phyloP scores from a whole-genome alignment of 495 filamentous ascomycete genomes.

The Tuber brumale region DNA sequence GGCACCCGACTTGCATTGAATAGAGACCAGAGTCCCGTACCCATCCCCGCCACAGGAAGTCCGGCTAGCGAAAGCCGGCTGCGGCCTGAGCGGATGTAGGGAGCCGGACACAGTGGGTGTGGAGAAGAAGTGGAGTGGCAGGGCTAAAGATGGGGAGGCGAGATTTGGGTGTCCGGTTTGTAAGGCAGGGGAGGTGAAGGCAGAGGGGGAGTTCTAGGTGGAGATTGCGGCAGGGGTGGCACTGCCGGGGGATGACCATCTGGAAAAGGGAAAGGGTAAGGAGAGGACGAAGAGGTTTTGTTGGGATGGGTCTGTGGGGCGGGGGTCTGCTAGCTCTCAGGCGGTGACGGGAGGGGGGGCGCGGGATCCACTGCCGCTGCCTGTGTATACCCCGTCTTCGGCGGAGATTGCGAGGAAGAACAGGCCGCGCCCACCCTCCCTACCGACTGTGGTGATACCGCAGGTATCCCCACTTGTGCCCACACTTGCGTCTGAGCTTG shows the following conservation, averaged over 20 bases:
- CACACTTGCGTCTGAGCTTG: too few species aligned
- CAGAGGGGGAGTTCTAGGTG: not conserved
- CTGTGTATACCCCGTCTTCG: not conserved
- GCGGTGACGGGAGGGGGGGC: not conserved
- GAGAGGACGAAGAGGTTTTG: too few species aligned
- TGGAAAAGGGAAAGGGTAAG: too few species aligned
- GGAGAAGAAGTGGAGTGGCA: not conserved
- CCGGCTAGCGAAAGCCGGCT: not conserved
- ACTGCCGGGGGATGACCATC: not conserved
- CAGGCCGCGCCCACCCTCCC: not conserved
- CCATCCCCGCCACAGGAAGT: not conserved
- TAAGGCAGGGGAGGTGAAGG: not conserved
- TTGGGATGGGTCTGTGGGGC: too few species aligned
- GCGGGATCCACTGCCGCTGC: not conserved
- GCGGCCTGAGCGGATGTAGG: not conserved
- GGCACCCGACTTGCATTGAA: not conserved
- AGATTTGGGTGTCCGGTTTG: not conserved
- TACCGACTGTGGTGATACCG: not conserved
- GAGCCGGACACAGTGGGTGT: not conserved
- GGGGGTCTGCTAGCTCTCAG: not conserved
- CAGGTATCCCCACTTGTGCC: not conserved
- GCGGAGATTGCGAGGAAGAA: not conserved
- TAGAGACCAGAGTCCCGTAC: not conserved
- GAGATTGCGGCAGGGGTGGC: not conserved
- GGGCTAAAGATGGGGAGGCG: not conserved